Conservation (phyloP, 139 green algal genomes). For the Coelastrella sp. region DNA sequence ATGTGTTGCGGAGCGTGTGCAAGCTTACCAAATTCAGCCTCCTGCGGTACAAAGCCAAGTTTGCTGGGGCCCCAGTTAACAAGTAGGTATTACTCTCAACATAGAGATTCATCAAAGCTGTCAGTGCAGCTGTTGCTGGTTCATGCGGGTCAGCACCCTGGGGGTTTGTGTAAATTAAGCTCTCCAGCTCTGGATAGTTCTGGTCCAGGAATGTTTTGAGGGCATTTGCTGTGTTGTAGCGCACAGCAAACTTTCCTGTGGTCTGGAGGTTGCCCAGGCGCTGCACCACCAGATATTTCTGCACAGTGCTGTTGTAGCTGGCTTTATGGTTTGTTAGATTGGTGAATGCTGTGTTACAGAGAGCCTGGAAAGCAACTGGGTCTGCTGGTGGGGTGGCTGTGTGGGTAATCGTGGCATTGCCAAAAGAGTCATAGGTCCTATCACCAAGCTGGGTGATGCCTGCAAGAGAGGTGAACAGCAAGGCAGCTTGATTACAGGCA, state of each 20-base stretch:
- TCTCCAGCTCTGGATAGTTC: slow-evolving; percentile 56
- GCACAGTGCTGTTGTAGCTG: slow-evolving; percentile 28
- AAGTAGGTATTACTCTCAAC: slow-evolving; percentile 43
- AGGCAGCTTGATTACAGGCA: too few relatives aligned
- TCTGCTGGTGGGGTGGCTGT: background rate
- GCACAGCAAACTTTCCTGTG: slow-evolving; percentile 59
- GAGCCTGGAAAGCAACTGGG: background rate
- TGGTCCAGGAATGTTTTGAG: slow-evolving; percentile 49
- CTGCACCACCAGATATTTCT: slow-evolving; percentile 49
- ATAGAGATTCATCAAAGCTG: slow-evolving; percentile 47
- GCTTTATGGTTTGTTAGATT: slow-evolving; percentile 44
- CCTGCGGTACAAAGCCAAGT: slow-evolving; percentile 42
- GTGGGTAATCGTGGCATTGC: slow-evolving; percentile 17
- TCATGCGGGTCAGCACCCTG: slow-evolving; percentile 27
- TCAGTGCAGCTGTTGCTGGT: slow-evolving; percentile 1
- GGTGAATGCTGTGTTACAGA: slow-evolving; percentile 13
- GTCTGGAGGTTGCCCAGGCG: slow-evolving; percentile 56
- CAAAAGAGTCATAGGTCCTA: background rate
- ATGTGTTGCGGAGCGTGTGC: background rate
- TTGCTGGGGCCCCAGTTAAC: slow-evolving; percentile 26
- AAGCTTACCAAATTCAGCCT: slow-evolving; percentile 17
- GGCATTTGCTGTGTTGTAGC: slow-evolving; percentile 35
- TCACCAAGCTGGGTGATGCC: slow-evolving; percentile 7
- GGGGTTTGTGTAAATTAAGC: slow-evolving; percentile 49
- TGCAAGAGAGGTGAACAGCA: background rate